These are phyloP conservation scores for Polytrichum formosum DNA, from an alignment of 225 moss, liverwort and hornwort genomes.

Conservation along the genomic window DNA sequence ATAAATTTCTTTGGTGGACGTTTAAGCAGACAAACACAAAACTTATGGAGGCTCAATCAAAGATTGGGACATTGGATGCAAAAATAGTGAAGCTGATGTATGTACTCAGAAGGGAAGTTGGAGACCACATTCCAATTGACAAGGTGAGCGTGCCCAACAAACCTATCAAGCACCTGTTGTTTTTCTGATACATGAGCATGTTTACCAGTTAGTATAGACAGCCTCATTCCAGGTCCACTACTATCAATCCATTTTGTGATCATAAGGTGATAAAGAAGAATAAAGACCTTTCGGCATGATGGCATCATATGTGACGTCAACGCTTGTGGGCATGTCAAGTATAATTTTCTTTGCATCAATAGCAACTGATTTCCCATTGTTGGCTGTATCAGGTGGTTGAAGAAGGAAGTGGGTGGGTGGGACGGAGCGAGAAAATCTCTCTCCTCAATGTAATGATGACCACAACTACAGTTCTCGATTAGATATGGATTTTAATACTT, in stretches of 20 bases:
- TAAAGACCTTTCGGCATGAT: no score
- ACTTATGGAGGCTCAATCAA: constrained; percentile 33
- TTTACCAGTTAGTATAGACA: no score
- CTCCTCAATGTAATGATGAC: constrained; percentile 27
- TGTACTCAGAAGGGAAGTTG: constrained; percentile 25
- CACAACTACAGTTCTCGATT: background rate
- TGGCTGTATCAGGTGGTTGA: constrained; percentile 21
- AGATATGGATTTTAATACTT: no score
- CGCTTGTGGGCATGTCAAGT: no score
- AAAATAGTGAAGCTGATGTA: constrained; percentile 22
- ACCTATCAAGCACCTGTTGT: no score
- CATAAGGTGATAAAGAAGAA: no score
- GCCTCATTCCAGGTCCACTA: no score
- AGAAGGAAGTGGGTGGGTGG: constrained; percentile 34
- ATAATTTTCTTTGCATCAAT: no score
- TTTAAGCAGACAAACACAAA: constrained; percentile 23
- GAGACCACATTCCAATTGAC: constrained; percentile 23
- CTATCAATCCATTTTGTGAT: no score
- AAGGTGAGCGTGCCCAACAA: constrained; percentile 10
- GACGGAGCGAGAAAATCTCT: constrained; percentile 35
- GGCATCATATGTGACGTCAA: no score
- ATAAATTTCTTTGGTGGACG: background rate
- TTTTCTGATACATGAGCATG: no score
- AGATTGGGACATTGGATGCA: constrained; percentile 20
- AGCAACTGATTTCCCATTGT: background rate